Conservation (phyloP, 163 green algal species). For the Chlorella variabilis region DNA sequence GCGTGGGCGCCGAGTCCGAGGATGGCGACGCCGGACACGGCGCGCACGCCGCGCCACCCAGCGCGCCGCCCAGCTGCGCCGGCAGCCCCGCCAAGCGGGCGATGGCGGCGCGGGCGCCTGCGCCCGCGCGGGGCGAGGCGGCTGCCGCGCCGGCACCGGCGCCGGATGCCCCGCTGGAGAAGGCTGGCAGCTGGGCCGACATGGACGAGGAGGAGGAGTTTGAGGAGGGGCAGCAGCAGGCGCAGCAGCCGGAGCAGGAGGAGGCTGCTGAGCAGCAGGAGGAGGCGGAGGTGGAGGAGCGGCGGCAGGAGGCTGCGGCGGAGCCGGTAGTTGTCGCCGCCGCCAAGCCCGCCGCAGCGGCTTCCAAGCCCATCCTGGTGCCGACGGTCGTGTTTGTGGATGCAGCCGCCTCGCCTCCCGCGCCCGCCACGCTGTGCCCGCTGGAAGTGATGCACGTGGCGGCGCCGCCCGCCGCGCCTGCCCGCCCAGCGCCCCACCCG, state of each 20-base stretch:
- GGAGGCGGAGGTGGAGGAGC: neutral
- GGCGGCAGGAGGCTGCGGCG: neutral
- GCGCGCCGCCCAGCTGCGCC: neutral
- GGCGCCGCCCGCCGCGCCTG: no score
- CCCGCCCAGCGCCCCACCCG: no score
- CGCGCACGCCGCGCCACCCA: no score
- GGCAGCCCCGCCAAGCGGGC: neutral
- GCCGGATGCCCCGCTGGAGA: neutral
- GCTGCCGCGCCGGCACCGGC: neutral
- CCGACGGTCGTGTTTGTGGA: no score
- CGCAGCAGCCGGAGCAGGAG: neutral
- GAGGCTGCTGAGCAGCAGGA: neutral
- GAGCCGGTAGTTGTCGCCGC: no score
- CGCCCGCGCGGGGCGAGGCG: neutral
- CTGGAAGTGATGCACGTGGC: no score
- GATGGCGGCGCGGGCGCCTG: neutral
- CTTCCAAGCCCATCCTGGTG: no score
- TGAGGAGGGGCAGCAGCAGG: neutral
- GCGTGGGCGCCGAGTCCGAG: neutral
- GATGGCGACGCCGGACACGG: neutral
- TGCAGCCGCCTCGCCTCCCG: no score
- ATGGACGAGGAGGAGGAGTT: neutral
- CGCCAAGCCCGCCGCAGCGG: no score
- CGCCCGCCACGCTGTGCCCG: no score
- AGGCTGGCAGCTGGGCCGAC: neutral